These are phyloP conservation scores for Flaveria brownii DNA, from an alignment of 129 eudicot genomes.

Conservation along the genomic window DNA sequence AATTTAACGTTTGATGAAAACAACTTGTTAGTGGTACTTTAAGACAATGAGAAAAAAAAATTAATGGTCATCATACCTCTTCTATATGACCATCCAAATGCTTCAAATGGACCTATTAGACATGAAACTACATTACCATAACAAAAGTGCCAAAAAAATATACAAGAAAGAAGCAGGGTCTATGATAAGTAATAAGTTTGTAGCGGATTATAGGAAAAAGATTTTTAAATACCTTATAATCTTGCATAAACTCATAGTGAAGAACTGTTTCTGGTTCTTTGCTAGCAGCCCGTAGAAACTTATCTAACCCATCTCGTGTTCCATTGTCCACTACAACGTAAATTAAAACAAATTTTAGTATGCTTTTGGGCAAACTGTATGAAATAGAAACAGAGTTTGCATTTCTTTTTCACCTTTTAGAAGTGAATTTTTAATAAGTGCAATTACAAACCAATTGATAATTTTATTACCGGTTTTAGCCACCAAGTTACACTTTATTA, in stretches of 20 bases:
- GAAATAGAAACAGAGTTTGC: not conserved
- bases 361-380: not conserved
- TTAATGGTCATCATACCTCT: constrained; percentile 57
- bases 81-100: constrained; percentile 97
- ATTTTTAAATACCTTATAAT: constrained; percentile 69
- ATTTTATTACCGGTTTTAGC: not conserved
- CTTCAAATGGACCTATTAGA: constrained; percentile 83
- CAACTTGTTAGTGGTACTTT: constrained; percentile 20
- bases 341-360: constrained; percentile 21
- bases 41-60: constrained; percentile 7
- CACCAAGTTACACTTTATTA: not conserved
- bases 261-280: constrained; percentile 93
- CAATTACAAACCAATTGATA: no score
- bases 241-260: constrained; percentile 99
- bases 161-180: not conserved
- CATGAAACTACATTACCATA: constrained; percentile 9
- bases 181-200: not conserved
- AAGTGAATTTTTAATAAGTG: no score
- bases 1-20: constrained; percentile 33
- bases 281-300: constrained; percentile 95
- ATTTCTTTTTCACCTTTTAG: no score
- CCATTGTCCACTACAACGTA: constrained; percentile 82
- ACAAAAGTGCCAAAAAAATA: not conserved
- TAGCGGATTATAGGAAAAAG: not conserved
- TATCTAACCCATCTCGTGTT: constrained; percentile 94